Evolutionary conservation across 2,329 filamentous ascomycete species (phyloP).

Genomic region (Cercospora canescens): DNA sequence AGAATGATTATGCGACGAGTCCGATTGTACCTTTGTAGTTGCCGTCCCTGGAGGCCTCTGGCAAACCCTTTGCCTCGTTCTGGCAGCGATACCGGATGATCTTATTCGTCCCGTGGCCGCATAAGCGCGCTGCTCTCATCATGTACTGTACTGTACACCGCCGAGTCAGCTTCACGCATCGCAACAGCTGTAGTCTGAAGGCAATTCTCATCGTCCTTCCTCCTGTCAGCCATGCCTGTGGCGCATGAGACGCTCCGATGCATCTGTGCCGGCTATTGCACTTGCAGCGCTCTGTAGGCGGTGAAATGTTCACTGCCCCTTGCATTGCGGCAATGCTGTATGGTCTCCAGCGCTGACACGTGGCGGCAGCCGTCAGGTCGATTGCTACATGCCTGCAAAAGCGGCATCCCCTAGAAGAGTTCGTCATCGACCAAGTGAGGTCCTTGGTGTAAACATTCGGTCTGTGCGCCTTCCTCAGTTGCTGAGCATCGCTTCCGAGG

Average conservation of each 20-base stretch:
- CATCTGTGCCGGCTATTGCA: not conserved
- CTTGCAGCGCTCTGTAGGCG: not conserved
- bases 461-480: not conserved
- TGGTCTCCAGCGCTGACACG: not conserved
- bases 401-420: not conserved
- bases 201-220: not conserved
- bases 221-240: not conserved
- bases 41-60: not conserved
- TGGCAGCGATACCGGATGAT: not conserved
- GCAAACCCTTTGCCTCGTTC: not conserved
- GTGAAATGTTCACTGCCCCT: not conserved
- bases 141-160: not conserved
- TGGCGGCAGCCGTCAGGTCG: not conserved
- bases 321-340: not conserved
- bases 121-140: not conserved
- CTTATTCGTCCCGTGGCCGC: not conserved
- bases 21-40: not conserved
- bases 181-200: not conserved
- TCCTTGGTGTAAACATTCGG: not conserved
- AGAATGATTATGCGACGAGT: not conserved
- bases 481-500: not conserved
- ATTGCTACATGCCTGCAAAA: not conserved
- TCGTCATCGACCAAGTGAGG: not conserved
- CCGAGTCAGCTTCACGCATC: not conserved
- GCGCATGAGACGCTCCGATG: not conserved